These are phyloP conservation scores for Phylloporus rhodoxanthus DNA, from an alignment of 768 basidiomycete species.

Conservation along the genomic window DNA sequence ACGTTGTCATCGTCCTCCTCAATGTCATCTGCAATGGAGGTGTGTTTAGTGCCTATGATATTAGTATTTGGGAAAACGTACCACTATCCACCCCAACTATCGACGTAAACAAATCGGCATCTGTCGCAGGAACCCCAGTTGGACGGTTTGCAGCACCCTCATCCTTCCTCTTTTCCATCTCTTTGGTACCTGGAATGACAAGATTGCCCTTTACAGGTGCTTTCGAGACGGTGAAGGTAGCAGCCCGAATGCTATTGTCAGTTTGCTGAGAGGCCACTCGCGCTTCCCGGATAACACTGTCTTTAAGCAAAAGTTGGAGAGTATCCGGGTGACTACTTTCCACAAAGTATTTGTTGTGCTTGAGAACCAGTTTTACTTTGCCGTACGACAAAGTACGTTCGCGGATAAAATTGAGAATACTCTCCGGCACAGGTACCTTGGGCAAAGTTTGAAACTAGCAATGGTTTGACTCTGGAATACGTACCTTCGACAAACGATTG, in stretches of 20 bases:
- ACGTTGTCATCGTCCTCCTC: conserved; percentile 98
- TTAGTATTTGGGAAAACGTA: conserved; percentile 30
- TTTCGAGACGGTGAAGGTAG: conserved; percentile 74
- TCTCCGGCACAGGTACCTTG: conserved; percentile 88
- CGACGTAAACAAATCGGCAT: conserved; percentile 85
- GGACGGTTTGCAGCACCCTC: conserved; percentile 38
- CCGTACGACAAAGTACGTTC: conserved; percentile 94
- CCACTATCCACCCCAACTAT: conserved; percentile 93
- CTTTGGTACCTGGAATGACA: conserved; percentile 81
- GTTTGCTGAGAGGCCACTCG: conserved; percentile 63
- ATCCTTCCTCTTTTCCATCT: conserved; percentile 66
- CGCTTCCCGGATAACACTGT: conserved; percentile 78
- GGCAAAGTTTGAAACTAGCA: conserved; percentile 2
- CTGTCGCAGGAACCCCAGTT: conserved; percentile 34
- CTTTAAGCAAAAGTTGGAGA: conserved; percentile 80
- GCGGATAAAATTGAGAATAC: conserved; percentile 80
- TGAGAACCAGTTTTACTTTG: conserved; percentile 96
- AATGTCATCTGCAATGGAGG: conserved; percentile 70
- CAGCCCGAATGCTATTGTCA: conserved; percentile 72
- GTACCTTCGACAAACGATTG: conserved; percentile 71
- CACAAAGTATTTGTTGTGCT: conserved; percentile 96
- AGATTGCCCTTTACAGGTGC: conserved; percentile 79
- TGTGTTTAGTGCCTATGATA: background rate
- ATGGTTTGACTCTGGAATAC: conserved; percentile 1
- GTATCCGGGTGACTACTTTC: conserved; percentile 95